phyloP scores from a whole-genome alignment of 768 basidiomycete genomes.

The Boletus subcaerulescens region DNA sequence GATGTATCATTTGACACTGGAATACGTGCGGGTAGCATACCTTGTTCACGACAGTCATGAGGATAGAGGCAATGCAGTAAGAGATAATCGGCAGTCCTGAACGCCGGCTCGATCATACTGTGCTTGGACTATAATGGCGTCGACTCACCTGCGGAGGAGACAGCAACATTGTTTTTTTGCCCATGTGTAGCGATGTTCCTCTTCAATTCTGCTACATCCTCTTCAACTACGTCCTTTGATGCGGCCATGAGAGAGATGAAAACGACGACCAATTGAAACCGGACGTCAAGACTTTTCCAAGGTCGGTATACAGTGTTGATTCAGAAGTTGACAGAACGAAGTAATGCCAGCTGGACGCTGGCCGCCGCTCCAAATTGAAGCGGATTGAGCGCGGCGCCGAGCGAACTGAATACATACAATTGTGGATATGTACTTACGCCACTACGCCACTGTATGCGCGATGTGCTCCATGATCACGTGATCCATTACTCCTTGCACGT shows the following conservation, averaged over 20 bases:
- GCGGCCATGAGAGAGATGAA: conserved; percentile 13
- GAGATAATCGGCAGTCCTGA: conserved; percentile 78
- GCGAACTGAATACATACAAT: too few relatives aligned
- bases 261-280: neutral
- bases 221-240: conserved; percentile 22
- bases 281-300: neutral
- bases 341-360: neutral
- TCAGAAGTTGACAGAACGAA: neutral
- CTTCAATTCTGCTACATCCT: conserved; percentile 50
- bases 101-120: neutral
- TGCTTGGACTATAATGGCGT: neutral
- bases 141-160: conserved; percentile 27
- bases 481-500: too few relatives aligned
- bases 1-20: neutral
- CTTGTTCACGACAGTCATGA: conserved; percentile 98
- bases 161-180: conserved; percentile 16
- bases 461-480: too few relatives aligned
- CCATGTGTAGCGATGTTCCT: conserved; percentile 46
- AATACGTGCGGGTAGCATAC: conserved; percentile 37
- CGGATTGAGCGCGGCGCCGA: too few relatives aligned
- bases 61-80: conserved; percentile 89
- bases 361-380: too few relatives aligned
- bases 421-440: too few relatives aligned
- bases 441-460: too few relatives aligned
- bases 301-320: neutral